These are phyloP conservation scores for Hypoxylon sp. DNA, from an alignment of 2,329 filamentous ascomycete genomes.

Conservation along the genomic window DNA sequence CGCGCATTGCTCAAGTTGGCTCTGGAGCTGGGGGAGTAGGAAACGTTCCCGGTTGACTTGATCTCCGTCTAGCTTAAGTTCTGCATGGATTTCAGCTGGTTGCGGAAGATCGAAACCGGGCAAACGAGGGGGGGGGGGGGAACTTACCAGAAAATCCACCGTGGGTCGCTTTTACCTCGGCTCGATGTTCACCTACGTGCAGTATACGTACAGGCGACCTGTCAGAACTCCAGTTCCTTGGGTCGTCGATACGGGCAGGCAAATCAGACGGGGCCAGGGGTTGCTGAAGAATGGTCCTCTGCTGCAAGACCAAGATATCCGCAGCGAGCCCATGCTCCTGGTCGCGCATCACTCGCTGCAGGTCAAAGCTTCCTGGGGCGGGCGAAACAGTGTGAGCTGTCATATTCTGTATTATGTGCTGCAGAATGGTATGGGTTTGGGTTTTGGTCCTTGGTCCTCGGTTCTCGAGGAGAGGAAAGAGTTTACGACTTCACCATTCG, in stretches of 20 bases:
- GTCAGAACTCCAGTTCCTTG: conserved; percentile 38
- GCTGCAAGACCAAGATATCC: conserved; percentile 26
- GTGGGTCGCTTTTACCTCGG: conserved; percentile 44
- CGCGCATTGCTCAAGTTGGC: conserved; percentile 52
- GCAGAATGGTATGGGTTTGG: conserved; percentile 15
- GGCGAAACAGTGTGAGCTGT: conserved; percentile 31
- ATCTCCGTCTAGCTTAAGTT: conserved; percentile 53
- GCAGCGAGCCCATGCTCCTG: conserved; percentile 29
- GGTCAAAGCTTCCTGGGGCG: conserved; percentile 31
- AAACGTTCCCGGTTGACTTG: conserved; percentile 55
- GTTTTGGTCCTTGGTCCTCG: background rate
- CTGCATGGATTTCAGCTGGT: conserved; percentile 43
- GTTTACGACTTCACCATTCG: conserved; percentile 7
- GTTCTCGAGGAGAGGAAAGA: conserved; percentile 14
- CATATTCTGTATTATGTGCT: conserved; percentile 40
- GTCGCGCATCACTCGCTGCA: conserved; percentile 25
- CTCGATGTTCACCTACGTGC: conserved; percentile 35
- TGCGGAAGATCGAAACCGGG: conserved; percentile 34
- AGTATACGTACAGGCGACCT: conserved; percentile 35
- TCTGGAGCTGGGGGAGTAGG: conserved; percentile 54
- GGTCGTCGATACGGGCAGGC: conserved; percentile 35
- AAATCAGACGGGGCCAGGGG: conserved; percentile 37
- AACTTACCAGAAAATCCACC: conserved; percentile 44
- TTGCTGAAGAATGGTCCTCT: conserved; percentile 26
- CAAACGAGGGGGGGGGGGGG: conserved; percentile 32